Conservation (phyloP, 345 rosid species). For the Euphorbia peplus region DNA sequence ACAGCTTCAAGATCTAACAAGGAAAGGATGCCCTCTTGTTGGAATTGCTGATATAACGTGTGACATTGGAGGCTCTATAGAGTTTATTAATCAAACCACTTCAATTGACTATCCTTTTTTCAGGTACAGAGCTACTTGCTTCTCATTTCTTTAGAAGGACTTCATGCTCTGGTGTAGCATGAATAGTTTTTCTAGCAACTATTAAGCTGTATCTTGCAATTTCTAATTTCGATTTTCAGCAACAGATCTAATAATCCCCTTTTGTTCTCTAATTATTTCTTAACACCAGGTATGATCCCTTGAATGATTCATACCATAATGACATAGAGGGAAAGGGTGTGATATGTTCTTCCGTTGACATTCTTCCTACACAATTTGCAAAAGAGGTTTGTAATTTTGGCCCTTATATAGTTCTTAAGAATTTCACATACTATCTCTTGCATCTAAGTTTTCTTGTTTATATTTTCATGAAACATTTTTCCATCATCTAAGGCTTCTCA, state of each 20-base stretch:
- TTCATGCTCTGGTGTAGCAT: neutral
- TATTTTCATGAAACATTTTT: constrained; percentile 11
- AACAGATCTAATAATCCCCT: neutral
- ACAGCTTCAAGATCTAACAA: constrained; percentile 62
- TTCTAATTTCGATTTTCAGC: neutral
- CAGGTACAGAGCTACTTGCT: constrained; percentile 39
- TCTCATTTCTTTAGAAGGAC: neutral
- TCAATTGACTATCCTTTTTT: constrained; percentile 82
- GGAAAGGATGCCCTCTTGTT: constrained; percentile 67
- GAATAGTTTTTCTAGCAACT: neutral
- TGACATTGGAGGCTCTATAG: constrained; percentile 81
- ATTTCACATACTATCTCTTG: neutral
- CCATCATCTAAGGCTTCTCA: constrained; percentile 65
- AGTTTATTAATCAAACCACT: constrained; percentile 73
- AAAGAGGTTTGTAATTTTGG: constrained; percentile 58
- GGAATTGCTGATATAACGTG: constrained; percentile 92
- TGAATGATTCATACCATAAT: constrained; percentile 48
- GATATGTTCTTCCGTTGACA: constrained; percentile 75
- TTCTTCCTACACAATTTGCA: constrained; percentile 94
- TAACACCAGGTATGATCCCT: constrained; percentile 58
- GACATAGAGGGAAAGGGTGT: constrained; percentile 87
- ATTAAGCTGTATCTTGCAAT: neutral
- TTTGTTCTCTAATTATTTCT: neutral
- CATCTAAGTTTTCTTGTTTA: constrained; percentile 3
- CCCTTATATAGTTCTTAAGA: constrained; percentile 8